phyloP scores from a whole-genome alignment of 106 monocot species.

The Amphibolis antarctica region DNA sequence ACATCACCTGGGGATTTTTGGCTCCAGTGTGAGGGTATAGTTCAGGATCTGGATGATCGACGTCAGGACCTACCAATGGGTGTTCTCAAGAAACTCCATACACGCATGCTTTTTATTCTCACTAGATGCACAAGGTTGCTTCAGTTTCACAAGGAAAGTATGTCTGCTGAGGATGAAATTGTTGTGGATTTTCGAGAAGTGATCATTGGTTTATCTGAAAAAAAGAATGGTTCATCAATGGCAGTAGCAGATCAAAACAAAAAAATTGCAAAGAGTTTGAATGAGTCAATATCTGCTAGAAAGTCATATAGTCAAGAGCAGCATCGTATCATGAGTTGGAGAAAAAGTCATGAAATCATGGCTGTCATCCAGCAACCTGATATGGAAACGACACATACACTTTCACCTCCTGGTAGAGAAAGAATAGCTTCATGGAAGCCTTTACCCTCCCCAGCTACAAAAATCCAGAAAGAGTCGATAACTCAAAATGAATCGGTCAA shows the following conservation, averaged over 20 bases:
- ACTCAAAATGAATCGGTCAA: constrained; percentile 20
- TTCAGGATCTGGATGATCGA: constrained; percentile 91
- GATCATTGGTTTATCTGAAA: constrained; percentile 43
- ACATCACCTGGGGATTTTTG: constrained; percentile 84
- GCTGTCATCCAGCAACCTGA: constrained; percentile 47
- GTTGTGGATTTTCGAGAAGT: constrained; percentile 32
- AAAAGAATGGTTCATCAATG: constrained; percentile 7
- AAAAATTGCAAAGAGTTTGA: constrained; percentile 17
- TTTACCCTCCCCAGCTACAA: constrained; percentile 49
- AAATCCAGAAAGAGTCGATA: constrained; percentile 32
- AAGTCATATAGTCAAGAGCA: constrained; percentile 96
- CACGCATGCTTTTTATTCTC: constrained; percentile 88
- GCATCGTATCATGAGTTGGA: constrained; percentile 78
- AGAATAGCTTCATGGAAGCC: constrained; percentile 79
- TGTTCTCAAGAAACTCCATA: constrained; percentile 83
- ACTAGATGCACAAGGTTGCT: constrained; percentile 88
- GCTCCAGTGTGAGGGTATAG: constrained; percentile 96
- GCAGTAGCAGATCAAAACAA: constrained; percentile 23
- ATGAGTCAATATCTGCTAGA: constrained; percentile 41
- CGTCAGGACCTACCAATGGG: constrained; percentile 80
- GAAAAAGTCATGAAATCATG: constrained; percentile 79
- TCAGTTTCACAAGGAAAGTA: constrained; percentile 87
- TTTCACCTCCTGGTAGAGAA: constrained; percentile 36
- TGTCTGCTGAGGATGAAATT: constrained; percentile 69
- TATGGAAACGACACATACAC: constrained; percentile 14